Evolutionary conservation across 495 filamentous ascomycete species (phyloP).

Genomic region (Aspergillus sclerotiicarbonarius): DNA sequence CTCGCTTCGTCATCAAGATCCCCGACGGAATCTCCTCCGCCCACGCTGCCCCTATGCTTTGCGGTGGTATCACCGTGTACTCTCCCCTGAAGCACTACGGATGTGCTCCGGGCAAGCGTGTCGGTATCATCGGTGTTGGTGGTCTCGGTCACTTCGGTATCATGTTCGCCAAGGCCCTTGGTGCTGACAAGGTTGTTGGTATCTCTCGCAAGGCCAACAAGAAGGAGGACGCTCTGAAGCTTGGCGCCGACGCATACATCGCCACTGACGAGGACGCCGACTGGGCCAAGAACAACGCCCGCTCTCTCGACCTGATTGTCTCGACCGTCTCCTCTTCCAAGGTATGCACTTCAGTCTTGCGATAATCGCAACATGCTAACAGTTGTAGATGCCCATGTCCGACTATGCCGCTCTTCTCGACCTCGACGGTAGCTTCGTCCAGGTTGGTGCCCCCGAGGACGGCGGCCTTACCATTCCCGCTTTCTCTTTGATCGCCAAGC

Average conservation of each 20-base stretch:
- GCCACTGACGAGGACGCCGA: slow-evolving; percentile 69
- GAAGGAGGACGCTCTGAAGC: slow-evolving; percentile 60
- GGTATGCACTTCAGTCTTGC: slow-evolving; percentile 6
- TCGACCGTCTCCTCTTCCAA: slow-evolving; percentile 65
- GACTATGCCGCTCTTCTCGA: slow-evolving; percentile 64
- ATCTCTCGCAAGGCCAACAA: slow-evolving; percentile 66
- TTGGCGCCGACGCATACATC: slow-evolving; percentile 59
- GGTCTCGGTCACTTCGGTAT: slow-evolving; percentile 66
- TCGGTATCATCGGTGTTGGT: slow-evolving; percentile 75
- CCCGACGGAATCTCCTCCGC: slow-evolving; percentile 52
- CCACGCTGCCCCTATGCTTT: slow-evolving; percentile 73
- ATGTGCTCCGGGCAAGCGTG: slow-evolving; percentile 68
- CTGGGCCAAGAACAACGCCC: slow-evolving; percentile 60
- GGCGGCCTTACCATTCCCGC: slow-evolving; percentile 55
- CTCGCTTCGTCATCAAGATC: slow-evolving; percentile 72
- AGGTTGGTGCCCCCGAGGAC: slow-evolving; percentile 66
- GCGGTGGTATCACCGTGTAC: slow-evolving; percentile 72
- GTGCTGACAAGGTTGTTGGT: slow-evolving; percentile 66
- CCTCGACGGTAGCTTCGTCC: slow-evolving; percentile 63
- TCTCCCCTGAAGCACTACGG: slow-evolving; percentile 65
- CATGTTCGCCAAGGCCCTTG: slow-evolving; percentile 57
- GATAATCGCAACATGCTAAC: not conserved
- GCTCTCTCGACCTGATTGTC: slow-evolving; percentile 68
- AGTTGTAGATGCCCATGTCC: slow-evolving; percentile 62
- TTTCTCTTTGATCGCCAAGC: slow-evolving; percentile 53